Evolutionary conservation across 2,329 filamentous ascomycete genomes (phyloP).

Genomic region (Didymella glomerata): DNA sequence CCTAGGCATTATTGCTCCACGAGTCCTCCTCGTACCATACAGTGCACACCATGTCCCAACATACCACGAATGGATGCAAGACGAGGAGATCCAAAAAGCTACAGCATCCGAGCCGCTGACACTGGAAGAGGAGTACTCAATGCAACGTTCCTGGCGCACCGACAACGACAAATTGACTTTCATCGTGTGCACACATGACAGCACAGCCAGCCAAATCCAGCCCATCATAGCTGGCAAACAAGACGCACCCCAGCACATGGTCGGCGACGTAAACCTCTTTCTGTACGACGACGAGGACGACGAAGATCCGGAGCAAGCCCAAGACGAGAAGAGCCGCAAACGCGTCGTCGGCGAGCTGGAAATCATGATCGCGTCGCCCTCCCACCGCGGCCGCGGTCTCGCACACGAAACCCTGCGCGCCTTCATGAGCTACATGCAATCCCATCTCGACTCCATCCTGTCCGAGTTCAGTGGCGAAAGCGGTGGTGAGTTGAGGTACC

Average conservation of each 20-base stretch:
- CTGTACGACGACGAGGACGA: slow-evolving; percentile 58
- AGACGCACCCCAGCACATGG: slow-evolving; percentile 63
- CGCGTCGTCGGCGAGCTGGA: slow-evolving; percentile 75
- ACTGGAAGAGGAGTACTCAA: slow-evolving; percentile 83
- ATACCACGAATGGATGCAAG: slow-evolving; percentile 94
- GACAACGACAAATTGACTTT: slow-evolving; percentile 92
- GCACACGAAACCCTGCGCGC: slow-evolving; percentile 71
- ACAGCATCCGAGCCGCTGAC: slow-evolving; percentile 88
- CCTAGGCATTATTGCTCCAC: slow-evolving; percentile 71
- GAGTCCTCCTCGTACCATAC: slow-evolving; percentile 83
- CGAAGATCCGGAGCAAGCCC: slow-evolving; percentile 34
- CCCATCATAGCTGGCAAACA: slow-evolving; percentile 39
- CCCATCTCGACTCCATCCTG: slow-evolving; percentile 64
- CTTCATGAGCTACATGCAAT: slow-evolving; percentile 74
- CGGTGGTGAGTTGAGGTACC: slow-evolving; percentile 47
- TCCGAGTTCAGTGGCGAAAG: slow-evolving; percentile 58
- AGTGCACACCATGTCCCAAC: slow-evolving; percentile 78
- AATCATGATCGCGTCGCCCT: slow-evolving; percentile 76
- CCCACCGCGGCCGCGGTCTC: slow-evolving; percentile 67
- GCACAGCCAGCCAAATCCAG: neutral
- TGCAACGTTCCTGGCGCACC: slow-evolving; percentile 86
- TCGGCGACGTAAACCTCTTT: slow-evolving; percentile 71
- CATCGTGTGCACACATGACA: slow-evolving; percentile 69
- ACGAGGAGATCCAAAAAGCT: slow-evolving; percentile 78
- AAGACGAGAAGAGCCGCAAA: neutral